A percentile compares a stretch with the other conserved stretches of the same genome.
Conservation (phyloP, 129 eudicot species). For the Ambrosia artemisiifolia region DNA sequence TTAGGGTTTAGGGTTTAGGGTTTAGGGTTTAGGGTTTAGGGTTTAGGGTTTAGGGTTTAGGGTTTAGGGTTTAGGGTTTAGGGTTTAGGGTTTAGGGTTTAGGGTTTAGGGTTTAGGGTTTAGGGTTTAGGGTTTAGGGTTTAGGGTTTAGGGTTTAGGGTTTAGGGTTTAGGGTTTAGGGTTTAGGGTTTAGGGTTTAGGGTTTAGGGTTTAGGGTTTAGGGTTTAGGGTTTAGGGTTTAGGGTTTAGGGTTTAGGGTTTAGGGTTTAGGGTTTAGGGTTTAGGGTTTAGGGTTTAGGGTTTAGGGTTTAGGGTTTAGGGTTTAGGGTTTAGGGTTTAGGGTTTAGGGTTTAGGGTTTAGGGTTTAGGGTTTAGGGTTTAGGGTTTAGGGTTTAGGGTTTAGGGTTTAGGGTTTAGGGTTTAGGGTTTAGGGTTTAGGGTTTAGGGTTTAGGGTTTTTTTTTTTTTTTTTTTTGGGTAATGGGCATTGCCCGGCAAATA, state of each 20-base stretch:
- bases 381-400: not conserved
- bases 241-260: slow-evolving; percentile 2
- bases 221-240: not conserved
- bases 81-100: not conserved
- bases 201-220: not conserved
- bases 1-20: not conserved
- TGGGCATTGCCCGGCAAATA: too few species aligned
- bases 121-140: not conserved
- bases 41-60: not conserved
- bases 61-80: not conserved
- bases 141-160: not conserved
- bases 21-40: not conserved
- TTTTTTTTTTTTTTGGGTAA: too few species aligned
- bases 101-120: not conserved
- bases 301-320: slow-evolving; percentile 9
- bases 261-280: slow-evolving; percentile 8
- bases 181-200: not conserved
- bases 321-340: slow-evolving; percentile 8
- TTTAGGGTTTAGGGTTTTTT: too few species aligned
- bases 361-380: not conserved
- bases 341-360: not conserved
- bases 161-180: not conserved
- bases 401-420: slow-evolving; percentile 6
- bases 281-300: slow-evolving; percentile 6
- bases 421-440: slow-evolving; percentile 10